A percentile compares a stretch with the other conserved stretches of the same genome.
Conservation (phyloP, 352 stramenopile genomes). For the Phytophthora citricola region DNA sequence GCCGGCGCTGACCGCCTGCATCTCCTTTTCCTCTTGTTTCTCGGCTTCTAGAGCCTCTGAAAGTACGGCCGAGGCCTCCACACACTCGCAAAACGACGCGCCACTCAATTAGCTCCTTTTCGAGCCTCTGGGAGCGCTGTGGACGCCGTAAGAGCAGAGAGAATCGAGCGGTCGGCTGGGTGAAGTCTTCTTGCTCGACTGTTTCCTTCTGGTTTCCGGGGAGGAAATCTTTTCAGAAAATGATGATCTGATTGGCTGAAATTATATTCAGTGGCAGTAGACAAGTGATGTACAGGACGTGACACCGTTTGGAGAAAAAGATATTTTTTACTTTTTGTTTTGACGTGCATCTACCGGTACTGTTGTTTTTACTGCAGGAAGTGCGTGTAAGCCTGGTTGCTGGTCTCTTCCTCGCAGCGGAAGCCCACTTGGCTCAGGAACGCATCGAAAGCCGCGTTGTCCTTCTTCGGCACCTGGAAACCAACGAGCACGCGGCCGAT, state of each 20-base stretch:
- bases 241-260: slow-evolving; percentile 21
- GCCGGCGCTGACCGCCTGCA: slow-evolving; percentile 32
- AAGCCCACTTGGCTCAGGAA: slow-evolving; percentile 84
- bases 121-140: background rate
- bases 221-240: slow-evolving; percentile 32
- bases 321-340: slow-evolving; percentile 14
- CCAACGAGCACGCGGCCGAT: slow-evolving; percentile 97
- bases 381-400: slow-evolving; percentile 81
- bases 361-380: slow-evolving; percentile 71
- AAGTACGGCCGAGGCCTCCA: background rate
- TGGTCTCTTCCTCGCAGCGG: slow-evolving; percentile 83
- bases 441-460: slow-evolving; percentile 61
- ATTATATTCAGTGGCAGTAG: background rate
- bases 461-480: slow-evolving; percentile 89
- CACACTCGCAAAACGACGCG: slow-evolving; percentile 4
- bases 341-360: slow-evolving; percentile 1
- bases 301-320: background rate
- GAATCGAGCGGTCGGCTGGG: slow-evolving; percentile 26
- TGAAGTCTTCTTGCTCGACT: slow-evolving; percentile 18
- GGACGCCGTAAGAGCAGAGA: slow-evolving; percentile 2
- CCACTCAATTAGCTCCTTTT: slow-evolving; percentile 1
- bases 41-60: slow-evolving; percentile 9
- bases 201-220: slow-evolving; percentile 31
- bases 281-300: background rate
- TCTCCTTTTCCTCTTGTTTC: slow-evolving; percentile 27